Evolutionary conservation across 805 yeast species (phyloP), one percentile per base, ranked within the genome.

Genomic region (Spathaspora hagerdaliae): DNA sequence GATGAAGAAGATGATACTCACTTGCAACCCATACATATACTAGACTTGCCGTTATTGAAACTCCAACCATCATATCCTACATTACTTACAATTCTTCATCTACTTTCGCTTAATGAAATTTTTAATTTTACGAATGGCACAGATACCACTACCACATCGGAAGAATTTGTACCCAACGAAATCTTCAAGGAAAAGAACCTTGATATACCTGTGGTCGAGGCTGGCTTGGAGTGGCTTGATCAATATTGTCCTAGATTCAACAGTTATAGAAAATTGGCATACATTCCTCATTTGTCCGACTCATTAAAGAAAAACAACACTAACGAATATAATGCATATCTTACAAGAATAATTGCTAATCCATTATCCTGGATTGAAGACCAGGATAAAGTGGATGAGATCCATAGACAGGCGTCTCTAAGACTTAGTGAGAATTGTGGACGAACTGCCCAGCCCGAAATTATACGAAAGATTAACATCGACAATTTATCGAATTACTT

Each of bases 401-500:
- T 91, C 10, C 63, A 79, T 50, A 73, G 78, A 29, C 62, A 73
- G 42, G 82, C 94, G 0, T 77, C 95, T 13, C 55, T 71, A 19
- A 62, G 96, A 37, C 73, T 92, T 26, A 78, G 96, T 0, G 94
- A 88, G 51, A 81, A 82, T 48, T 85, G 95, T 54, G 97, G 97
- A 2, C 69, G 96, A 38, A 80, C 91, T 0, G 94, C 96, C 0
- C 82, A 79, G 44, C 95, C 97, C 0, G 79, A 82, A 19, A 75
- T 85, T 53, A 66, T 74, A 2, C 69, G 98, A 39, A 73, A 70
- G 37, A 81, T 92, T 31, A 62, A 66, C 8, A 61, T 87, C 2
- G 66, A 69, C 0, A 63, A 65, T 5, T 56, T 76, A 24, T 49
- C 54, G 0, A 54, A 52, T 0, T 48, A 55, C 2, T 33, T 39